Conservation (phyloP, 2,329 filamentous ascomycete species). For the Seiridium cupressi region DNA sequence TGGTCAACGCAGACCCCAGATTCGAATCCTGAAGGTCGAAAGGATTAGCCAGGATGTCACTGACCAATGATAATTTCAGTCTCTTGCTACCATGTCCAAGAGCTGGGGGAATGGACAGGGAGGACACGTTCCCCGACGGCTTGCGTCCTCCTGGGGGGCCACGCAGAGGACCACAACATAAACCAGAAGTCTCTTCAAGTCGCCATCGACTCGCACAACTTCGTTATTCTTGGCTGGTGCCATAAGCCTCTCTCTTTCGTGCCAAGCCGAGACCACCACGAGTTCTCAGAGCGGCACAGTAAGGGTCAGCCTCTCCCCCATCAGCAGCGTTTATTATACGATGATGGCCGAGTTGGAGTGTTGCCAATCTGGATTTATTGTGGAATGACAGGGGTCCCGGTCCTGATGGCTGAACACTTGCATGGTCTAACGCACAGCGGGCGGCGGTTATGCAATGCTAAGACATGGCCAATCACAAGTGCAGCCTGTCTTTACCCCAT, state of each 20-base stretch:
- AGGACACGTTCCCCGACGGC: not conserved
- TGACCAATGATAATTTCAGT: not conserved
- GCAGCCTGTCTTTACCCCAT: slow-evolving; percentile 24
- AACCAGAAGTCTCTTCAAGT: not conserved
- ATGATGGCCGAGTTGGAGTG: not conserved
- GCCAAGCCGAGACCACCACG: not conserved
- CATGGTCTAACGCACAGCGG: slow-evolving; percentile 35
- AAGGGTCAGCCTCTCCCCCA: not conserved
- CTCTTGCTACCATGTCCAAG: not conserved
- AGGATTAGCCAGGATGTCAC: not conserved
- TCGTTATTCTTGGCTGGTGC: not conserved
- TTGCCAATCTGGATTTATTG: slow-evolving; percentile 1
- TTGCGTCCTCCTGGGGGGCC: not conserved
- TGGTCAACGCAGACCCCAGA: slow-evolving; percentile 7
- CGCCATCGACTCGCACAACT: not conserved
- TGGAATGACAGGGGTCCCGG: slow-evolving; percentile 20
- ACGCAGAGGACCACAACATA: not conserved
- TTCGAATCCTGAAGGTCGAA: not conserved
- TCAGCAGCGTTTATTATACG: not conserved
- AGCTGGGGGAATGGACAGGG: not conserved
- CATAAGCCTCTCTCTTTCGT: not conserved
- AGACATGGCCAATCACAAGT: slow-evolving; percentile 25
- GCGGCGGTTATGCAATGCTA: slow-evolving; percentile 35
- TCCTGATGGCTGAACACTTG: slow-evolving; percentile 29
- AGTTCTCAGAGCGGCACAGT: not conserved